Evolutionary conservation across 1,139 yeast genomes (phyloP).

Genomic region (Kurtzmaniella quercitrusa): DNA sequence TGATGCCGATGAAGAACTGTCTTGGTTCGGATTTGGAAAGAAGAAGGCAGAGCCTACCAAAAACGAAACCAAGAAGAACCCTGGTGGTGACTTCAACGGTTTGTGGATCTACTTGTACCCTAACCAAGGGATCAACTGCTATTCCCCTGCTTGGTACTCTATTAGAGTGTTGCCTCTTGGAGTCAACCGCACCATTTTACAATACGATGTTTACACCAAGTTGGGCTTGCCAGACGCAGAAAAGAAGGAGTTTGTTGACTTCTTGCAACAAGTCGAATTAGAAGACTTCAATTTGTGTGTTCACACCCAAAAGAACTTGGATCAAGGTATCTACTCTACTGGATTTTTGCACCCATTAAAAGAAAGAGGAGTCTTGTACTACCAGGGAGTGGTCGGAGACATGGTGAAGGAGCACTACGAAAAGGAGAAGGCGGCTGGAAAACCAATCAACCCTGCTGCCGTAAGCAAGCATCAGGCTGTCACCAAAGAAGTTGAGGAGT

Average conservation of each 20-base stretch:
- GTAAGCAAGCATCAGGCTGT: constrained; percentile 30
- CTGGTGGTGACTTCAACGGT: constrained; percentile 58
- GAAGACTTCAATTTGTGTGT: constrained; percentile 59
- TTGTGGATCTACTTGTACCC: constrained; percentile 61
- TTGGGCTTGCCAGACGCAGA: constrained; percentile 48
- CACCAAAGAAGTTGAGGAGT: constrained; percentile 42
- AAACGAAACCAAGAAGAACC: constrained; percentile 30
- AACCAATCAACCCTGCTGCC: constrained; percentile 48
- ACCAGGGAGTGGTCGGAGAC: constrained; percentile 53
- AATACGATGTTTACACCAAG: constrained; percentile 58
- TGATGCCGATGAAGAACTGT: constrained; percentile 17
- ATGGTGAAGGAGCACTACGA: constrained; percentile 54
- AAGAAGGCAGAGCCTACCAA: constrained; percentile 19
- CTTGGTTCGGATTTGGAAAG: constrained; percentile 52
- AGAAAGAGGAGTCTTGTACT: constrained; percentile 55
- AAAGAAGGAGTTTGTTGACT: constrained; percentile 59
- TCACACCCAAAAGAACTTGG: constrained; percentile 54
- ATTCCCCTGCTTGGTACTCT: constrained; percentile 64
- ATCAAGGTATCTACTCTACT: constrained; percentile 54
- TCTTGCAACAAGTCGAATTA: constrained; percentile 54
- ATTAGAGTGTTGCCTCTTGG: constrained; percentile 53
- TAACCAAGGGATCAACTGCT: constrained; percentile 56
- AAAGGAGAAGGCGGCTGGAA: constrained; percentile 40
- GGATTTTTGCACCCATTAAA: constrained; percentile 57
- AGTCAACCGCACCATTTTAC: constrained; percentile 51